Evolutionary conservation across 768 basidiomycete genomes (phyloP), one percentile per base, ranked within the genome.

Genomic region (Leucosporidium creatinivorum): DNA sequence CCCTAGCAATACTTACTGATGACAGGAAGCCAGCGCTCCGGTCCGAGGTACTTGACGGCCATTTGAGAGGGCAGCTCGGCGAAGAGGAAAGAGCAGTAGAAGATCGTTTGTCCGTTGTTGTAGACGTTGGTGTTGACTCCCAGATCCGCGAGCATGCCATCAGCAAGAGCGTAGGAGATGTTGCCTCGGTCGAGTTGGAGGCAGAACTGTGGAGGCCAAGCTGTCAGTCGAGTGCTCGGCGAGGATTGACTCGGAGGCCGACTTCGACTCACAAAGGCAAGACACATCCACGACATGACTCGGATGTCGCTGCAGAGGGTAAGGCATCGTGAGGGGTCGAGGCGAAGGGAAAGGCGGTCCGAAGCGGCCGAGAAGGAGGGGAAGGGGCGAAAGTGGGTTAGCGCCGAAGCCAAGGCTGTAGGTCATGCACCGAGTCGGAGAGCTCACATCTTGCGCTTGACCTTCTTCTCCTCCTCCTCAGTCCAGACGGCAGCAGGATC

Each of bases 161-260:
- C 77, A 0, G 72, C 67, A 1, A 72, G 68, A 12, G 77, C 77
- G 49, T 71, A 70, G 31, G 68, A 54, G 26, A 77, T 54, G 58
- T 78, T 78, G 13, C 68, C 68, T 30, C 76, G 66, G 62, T 77
- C 75, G 47, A 76, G 66, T 47, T 77, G 69, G 4, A 77, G 65
- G 5, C 73, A 78, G 69, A 85, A 85, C 33, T 33, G 33, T 33
- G 33, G 33, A 33, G 33, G 33, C 33, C 5, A 33, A 33, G 10
- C 10, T 78, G 87, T 87, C 85, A 86, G 86, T 10, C 33, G 33
- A 10, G n/a, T n/a, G n/a, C n/a, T n/a, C n/a, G n/a, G n/a, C n/a
- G n/a, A n/a, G n/a, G n/a, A n/a, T n/a, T n/a, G n/a, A n/a, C n/a
- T n/a, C n/a, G n/a, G n/a, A n/a, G n/a, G n/a, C n/a, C n/a, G n/a